phyloP scores from a whole-genome alignment of 805 yeast genomes.

The Starmerella asiatica region DNA sequence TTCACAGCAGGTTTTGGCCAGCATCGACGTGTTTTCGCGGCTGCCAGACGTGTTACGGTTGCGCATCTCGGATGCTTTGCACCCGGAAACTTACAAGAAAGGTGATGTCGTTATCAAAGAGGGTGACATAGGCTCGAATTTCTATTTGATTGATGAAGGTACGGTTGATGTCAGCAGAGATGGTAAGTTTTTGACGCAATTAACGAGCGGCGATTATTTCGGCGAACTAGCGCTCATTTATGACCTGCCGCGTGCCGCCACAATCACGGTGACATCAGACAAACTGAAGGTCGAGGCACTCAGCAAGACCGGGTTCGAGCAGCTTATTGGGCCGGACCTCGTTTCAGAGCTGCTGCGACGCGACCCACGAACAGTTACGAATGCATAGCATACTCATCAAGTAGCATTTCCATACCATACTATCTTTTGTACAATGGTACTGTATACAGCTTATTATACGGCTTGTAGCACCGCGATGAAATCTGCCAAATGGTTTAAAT shows the following conservation, averaged over 20 bases:
- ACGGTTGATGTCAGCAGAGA: slow-evolving; percentile 58
- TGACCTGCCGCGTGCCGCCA: slow-evolving; percentile 88
- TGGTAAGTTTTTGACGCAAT: slow-evolving; percentile 40
- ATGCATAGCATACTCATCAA: background rate
- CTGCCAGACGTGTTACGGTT: slow-evolving; percentile 71
- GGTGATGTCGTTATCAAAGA: slow-evolving; percentile 69
- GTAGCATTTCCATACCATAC: too few relatives aligned
- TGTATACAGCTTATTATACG: too few relatives aligned
- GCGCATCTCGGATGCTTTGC: slow-evolving; percentile 87
- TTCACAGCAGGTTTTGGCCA: slow-evolving; percentile 79
- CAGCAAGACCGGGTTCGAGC: slow-evolving; percentile 83
- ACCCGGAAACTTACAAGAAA: slow-evolving; percentile 54
- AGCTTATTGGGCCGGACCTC: slow-evolving; percentile 78
- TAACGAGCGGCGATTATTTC: slow-evolving; percentile 79
- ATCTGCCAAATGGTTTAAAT: too few relatives aligned
- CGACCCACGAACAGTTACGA: slow-evolving; percentile 47
- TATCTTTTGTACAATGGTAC: too few relatives aligned
- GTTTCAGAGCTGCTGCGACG: slow-evolving; percentile 75
- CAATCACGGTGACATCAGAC: slow-evolving; percentile 57
- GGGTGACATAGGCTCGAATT: slow-evolving; percentile 73
- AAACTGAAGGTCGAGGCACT: slow-evolving; percentile 79
- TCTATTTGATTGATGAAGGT: slow-evolving; percentile 68
- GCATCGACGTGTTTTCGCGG: slow-evolving; percentile 64
- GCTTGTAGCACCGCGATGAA: too few relatives aligned
- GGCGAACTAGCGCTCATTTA: slow-evolving; percentile 91